These are phyloP conservation scores for Prunus salicina DNA, from an alignment of 306 rosid genomes.

Conservation along the genomic window DNA sequence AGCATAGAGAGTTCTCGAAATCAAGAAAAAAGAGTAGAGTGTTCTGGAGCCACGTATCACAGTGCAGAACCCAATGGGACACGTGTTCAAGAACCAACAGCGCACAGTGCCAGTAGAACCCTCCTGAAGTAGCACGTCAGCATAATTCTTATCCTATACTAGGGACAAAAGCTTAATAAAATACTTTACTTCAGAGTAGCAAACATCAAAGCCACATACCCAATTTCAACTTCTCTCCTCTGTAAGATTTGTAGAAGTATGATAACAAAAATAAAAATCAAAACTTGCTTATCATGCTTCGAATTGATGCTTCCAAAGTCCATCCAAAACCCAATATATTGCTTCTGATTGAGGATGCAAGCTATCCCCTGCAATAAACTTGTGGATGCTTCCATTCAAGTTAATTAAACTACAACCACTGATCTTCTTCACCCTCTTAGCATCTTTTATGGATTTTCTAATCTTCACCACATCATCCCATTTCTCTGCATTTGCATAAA, in stretches of 20 bases:
- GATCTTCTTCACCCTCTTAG: conserved; percentile 53
- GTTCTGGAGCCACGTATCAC: conserved; percentile 31
- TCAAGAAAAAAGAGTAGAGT: not conserved
- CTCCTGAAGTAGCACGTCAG: conserved; percentile 28
- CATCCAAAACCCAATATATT: conserved; percentile 15
- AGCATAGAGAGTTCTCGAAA: conserved; percentile 4
- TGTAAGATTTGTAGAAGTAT: not conserved
- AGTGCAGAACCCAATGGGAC: not conserved
- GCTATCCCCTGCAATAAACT: conserved; percentile 25
- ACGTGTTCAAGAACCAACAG: not conserved
- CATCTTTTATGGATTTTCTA: conserved; percentile 47
- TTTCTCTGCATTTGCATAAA: conserved; percentile 55
- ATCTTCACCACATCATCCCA: conserved; percentile 66
- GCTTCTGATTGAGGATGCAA: conserved; percentile 19
- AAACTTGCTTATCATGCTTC: not conserved
- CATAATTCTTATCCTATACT: not conserved
- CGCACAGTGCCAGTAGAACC: conserved; percentile 10
- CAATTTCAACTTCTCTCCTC: not conserved
- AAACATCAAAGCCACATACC: not conserved
- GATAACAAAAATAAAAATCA: not conserved
- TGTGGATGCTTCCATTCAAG: conserved; percentile 22
- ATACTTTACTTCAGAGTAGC: no score
- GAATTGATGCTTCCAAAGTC: conserved; percentile 18
- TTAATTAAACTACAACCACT: conserved; percentile 54
- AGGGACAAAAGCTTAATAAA: no score